Evolutionary conservation across 352 stramenopile genomes (phyloP), one percentile per base, ranked within the genome.

Genomic region (Stephanocyclus meneghinianus): DNA sequence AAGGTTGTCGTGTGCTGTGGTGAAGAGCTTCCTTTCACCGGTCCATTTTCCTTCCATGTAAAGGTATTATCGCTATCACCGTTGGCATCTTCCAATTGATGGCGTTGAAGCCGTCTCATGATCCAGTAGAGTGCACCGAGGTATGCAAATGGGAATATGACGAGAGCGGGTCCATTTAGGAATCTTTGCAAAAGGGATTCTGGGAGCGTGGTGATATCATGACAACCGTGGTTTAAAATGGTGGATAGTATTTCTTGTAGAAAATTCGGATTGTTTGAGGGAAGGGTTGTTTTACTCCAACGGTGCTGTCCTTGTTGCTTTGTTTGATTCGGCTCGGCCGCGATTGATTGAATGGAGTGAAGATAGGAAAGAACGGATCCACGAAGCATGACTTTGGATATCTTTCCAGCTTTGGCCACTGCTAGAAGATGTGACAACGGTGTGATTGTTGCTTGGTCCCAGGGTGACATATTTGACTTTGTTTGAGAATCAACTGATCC

Each of bases 121-220:
- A 90, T 90, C 50, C 80, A 80, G 71, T 91, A 93, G 11, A 91
- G 64, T 2, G 87, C 81, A 13, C 40, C 82, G 4, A 93, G 55
- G 67, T 93, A 93, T 1, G 87, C 71, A 87, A 93, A 92, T 8
- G 88, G 88, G 5, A 91, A 70, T 50, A 80, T 65, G 2, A 85
- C 74, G 0, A 93, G 55, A 5, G 85, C 48, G 7, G 82, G 78
- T 10, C 76, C 76, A 21, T 84, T 72, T 2, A 87, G 26, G 30
- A 83, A 76, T 75, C 74, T 74, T 35, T 63, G 73, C 37, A 32
- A 73, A 13, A 86, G 8, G 2, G 84, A 87, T 77, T 90, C 78
- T 15, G 86, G 86, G 16, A 93, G 15, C 2, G 76, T 77, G 1
- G 84, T 81, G 42, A 93, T 76, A 73, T 91, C 82, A 40, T 82